phyloP scores from a whole-genome alignment of 225 moss, liverwort and hornwort genomes.

The Sphagnum tenellum region DNA sequence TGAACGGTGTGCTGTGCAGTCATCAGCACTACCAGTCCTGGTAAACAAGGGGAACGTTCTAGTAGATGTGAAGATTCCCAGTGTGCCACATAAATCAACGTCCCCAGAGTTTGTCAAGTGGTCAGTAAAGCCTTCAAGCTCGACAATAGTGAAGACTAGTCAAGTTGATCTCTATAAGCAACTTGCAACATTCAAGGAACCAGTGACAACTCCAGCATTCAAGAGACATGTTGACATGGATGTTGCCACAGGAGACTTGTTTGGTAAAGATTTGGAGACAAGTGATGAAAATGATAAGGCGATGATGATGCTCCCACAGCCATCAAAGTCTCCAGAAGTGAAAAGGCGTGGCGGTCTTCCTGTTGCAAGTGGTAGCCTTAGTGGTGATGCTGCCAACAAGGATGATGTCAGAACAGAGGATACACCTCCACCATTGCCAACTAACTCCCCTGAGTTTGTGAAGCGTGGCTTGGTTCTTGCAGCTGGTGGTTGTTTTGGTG shows the following conservation, averaged over 20 bases:
- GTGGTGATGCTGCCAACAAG: neutral
- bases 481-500: constrained; percentile 65
- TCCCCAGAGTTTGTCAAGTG: neutral
- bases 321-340: constrained; percentile 38
- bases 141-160: too few species aligned
- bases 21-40: neutral
- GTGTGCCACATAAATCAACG: neutral
- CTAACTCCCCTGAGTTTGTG: constrained; percentile 77
- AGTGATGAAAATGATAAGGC: neutral
- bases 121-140: neutral
- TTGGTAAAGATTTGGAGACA: neutral
- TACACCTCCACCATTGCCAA: constrained; percentile 69
- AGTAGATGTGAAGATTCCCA: neutral
- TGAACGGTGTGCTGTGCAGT: neutral
- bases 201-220: too few species aligned
- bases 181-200: too few species aligned
- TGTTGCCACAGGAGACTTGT: neutral
- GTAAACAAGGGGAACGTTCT: neutral
- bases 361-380: constrained; percentile 1
- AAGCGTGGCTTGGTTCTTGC: constrained; percentile 66
- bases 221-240: too few species aligned
- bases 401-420: neutral
- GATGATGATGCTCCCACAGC: constrained; percentile 30
- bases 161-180: too few species aligned
- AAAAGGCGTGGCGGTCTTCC: constrained; percentile 14